A percentile compares a stretch with the other conserved stretches of the same genome.
These are phyloP conservation scores for Emergomyces pasteurianus DNA, from an alignment of 2,329 filamentous ascomycete genomes.

Conservation along the genomic window DNA sequence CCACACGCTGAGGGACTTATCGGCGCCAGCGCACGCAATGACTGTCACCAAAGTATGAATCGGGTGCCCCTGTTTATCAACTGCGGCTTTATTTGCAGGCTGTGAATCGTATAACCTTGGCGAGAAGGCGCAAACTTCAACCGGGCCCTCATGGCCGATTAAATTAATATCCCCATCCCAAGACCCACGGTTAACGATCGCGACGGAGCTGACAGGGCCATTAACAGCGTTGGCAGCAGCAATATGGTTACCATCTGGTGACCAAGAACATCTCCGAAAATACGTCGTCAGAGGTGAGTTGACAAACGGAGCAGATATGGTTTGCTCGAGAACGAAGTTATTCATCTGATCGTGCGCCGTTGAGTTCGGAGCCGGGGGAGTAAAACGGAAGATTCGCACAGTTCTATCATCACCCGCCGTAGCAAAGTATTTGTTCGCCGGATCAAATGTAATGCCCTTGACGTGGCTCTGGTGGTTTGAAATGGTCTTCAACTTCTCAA, in stretches of 20 bases:
- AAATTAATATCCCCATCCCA: slow-evolving; percentile 98
- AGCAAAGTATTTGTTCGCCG: slow-evolving; percentile 97
- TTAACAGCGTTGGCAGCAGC: slow-evolving; percentile 95
- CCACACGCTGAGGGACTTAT: slow-evolving; percentile 94
- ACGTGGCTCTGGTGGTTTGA: slow-evolving; percentile 93
- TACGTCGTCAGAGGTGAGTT: slow-evolving; percentile 93
- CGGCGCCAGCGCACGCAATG: slow-evolving; percentile 90
- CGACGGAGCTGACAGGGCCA: slow-evolving; percentile 90
- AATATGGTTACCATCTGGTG: slow-evolving; percentile 91
- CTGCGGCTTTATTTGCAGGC: slow-evolving; percentile 42
- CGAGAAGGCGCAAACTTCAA: slow-evolving; percentile 95
- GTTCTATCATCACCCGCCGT: slow-evolving; percentile 94
- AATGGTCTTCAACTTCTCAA: slow-evolving; percentile 92
- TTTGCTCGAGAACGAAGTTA: slow-evolving; percentile 92
- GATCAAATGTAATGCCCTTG: slow-evolving; percentile 97
- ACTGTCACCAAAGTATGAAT: slow-evolving; percentile 60
- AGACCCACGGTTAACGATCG: slow-evolving; percentile 79
- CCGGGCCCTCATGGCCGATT: slow-evolving; percentile 92
- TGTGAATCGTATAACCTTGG: slow-evolving; percentile 74
- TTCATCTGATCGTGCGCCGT: slow-evolving; percentile 91
- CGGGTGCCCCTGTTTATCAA: slow-evolving; percentile 29
- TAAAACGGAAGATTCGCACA: slow-evolving; percentile 94
- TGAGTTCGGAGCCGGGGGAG: slow-evolving; percentile 77
- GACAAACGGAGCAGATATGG: slow-evolving; percentile 74
- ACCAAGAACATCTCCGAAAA: slow-evolving; percentile 94